phyloP scores from a whole-genome alignment of 148 eudicot genomes.

The Tetragonia tetragonoides region DNA sequence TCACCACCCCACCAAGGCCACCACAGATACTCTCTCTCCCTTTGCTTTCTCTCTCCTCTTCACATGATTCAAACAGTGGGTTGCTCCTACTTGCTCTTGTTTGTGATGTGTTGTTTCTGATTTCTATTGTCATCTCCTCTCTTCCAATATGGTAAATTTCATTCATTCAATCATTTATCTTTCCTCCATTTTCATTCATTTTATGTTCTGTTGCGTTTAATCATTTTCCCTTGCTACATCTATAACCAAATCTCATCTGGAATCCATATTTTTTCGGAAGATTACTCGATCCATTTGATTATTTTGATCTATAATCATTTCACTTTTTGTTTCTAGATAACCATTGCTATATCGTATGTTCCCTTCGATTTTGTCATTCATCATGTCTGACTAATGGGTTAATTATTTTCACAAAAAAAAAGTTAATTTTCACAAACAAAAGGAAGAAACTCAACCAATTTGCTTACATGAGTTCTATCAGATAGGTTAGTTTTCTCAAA shows the following conservation, averaged over 20 bases:
- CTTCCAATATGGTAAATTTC: not conserved
- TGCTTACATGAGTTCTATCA: not conserved
- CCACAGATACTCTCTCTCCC: conserved; percentile 1
- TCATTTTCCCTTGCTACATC: too few relatives aligned
- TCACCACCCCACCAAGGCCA: not conserved
- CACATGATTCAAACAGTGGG: not conserved
- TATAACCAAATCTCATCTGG: too few relatives aligned
- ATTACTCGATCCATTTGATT: too few relatives aligned
- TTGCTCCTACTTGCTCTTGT: too few relatives aligned
- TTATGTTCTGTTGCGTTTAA: too few relatives aligned
- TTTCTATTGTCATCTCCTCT: not conserved
- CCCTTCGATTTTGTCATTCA: not conserved
- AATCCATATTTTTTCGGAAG: not conserved
- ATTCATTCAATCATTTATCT: not conserved
- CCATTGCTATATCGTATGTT: not conserved
- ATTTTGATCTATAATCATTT: not conserved
- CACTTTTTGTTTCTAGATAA: not conserved
- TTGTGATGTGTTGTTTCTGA: not conserved
- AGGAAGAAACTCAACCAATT: conserved; percentile 1
- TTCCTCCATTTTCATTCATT: not conserved
- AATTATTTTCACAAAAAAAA: not conserved
- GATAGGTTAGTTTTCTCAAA: not conserved
- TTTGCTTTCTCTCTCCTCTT: not conserved
- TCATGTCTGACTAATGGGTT: not conserved
- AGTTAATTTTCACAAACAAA: conserved; percentile 9